These are phyloP conservation scores for apple (Malus domestica) DNA, from an alignment of 306 rosid species.

Conservation along the genomic window DNA sequence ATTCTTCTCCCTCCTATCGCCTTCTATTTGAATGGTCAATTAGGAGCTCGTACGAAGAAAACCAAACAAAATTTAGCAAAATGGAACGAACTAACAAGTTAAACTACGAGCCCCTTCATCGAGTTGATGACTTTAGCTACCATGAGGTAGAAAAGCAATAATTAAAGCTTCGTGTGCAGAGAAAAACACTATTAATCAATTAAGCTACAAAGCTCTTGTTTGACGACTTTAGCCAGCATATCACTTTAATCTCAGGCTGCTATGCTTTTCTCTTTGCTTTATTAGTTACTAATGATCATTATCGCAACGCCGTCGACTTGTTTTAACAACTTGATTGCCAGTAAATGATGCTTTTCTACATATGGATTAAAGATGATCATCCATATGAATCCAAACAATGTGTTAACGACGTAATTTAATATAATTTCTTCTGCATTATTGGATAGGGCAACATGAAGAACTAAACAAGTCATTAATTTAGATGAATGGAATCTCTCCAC, in stretches of 20 bases:
- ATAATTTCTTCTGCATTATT: conserved; percentile 2
- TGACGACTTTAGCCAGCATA: neutral
- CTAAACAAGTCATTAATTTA: conserved; percentile 1
- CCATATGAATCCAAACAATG: neutral
- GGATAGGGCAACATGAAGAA: conserved; percentile 8
- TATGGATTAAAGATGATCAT: neutral
- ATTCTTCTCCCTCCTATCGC: too few relatives aligned
- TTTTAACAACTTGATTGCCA: neutral
- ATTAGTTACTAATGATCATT: conserved; percentile 18
- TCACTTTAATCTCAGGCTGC: neutral
- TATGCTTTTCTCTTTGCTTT: conserved; percentile 25
- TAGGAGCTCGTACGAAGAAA: too few relatives aligned
- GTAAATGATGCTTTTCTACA: conserved; percentile 11
- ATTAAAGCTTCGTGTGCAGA: too few relatives aligned
- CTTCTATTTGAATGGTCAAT: too few relatives aligned
- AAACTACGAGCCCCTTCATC: too few relatives aligned
- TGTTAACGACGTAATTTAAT: conserved; percentile 16
- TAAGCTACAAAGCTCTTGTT: too few relatives aligned
- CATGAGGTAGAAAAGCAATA: too few relatives aligned
- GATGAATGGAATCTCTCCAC: neutral
- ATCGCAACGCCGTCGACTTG: conserved; percentile 21
- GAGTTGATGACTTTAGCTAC: too few relatives aligned
- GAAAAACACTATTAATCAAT: too few relatives aligned
- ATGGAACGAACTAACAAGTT: too few relatives aligned
- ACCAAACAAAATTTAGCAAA: too few relatives aligned